A percentile compares a stretch with the other conserved stretches of the same genome.
phyloP scores from a whole-genome alignment of 2,329 filamentous ascomycete genomes.

The Biscogniauxia sp. region DNA sequence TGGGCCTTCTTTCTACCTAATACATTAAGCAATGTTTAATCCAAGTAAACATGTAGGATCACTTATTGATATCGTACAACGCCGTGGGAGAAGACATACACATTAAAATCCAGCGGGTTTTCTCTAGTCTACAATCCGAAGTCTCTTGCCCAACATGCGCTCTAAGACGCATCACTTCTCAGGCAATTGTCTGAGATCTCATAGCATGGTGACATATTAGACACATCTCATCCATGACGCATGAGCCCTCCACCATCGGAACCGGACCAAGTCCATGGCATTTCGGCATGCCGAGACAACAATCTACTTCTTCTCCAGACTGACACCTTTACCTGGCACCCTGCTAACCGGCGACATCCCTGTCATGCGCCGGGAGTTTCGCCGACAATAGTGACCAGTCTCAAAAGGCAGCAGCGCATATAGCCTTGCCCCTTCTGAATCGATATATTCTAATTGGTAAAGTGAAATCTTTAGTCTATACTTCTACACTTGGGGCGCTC shows the following conservation, averaged over 20 bases:
- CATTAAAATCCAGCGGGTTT: slow-evolving; percentile 2
- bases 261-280: slow-evolving; percentile 3
- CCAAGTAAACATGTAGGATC: not conserved
- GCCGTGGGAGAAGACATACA: not conserved
- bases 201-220: not conserved
- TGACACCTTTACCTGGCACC: not conserved
- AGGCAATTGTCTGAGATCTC: slow-evolving; percentile 22
- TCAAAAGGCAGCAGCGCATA: not conserved
- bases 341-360: not conserved
- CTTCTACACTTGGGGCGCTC: not conserved
- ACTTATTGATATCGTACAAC: not conserved
- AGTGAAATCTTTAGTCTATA: not conserved
- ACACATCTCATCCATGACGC: slow-evolving; percentile 1
- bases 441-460: not conserved
- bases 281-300: slow-evolving; percentile 1
- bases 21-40: not conserved
- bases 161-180: slow-evolving; percentile 23
- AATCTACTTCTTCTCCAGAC: not conserved
- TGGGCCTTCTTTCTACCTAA: not conserved
- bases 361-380: not conserved
- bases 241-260: slow-evolving; percentile 2
- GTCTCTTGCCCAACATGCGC: slow-evolving; percentile 14
- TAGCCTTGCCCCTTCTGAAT: not conserved
- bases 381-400: slow-evolving; percentile 7
- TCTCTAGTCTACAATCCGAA: slow-evolving; percentile 12